Conservation (phyloP, 73 alveolate species). For the Paramecium caudatum region DNA sequence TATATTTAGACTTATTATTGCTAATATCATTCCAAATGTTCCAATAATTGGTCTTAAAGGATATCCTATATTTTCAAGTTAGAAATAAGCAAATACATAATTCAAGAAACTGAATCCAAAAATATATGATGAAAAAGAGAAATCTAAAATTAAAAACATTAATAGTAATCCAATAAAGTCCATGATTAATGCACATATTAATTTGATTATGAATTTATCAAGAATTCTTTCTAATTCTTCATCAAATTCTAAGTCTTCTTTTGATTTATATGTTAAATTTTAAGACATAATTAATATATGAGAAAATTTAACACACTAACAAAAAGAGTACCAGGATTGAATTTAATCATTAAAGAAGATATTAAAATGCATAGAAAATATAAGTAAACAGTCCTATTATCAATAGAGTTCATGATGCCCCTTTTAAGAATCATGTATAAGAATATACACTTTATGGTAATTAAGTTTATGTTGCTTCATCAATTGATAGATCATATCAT, state of each 20-base stretch:
- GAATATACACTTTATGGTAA: not conserved
- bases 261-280: constrained; percentile 11
- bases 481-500: not conserved
- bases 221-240: constrained; percentile 30
- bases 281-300: constrained; percentile 36
- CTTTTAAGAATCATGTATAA: not conserved
- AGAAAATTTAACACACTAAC: not conserved
- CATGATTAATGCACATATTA: constrained; percentile 17
- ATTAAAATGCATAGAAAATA: not conserved
- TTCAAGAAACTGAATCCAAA: constrained; percentile 22
- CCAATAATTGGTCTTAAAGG: not conserved
- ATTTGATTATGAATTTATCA: not conserved
- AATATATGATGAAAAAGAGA: constrained; percentile 23
- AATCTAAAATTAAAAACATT: constrained; percentile 38
- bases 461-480: constrained; percentile 32
- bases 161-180: constrained; percentile 15
- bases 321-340: not conserved
- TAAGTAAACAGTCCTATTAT: constrained; percentile 2
- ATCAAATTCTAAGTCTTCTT: constrained; percentile 26
- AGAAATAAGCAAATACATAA: constrained; percentile 13
- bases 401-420: constrained; percentile 19
- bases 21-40: not conserved
- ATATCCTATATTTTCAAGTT: no score
- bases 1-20: not conserved
- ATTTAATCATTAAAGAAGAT: not conserved